Conservation (phyloP, 192 early-diverging fungal genomes). For the Entophlyctis luteolus region DNA sequence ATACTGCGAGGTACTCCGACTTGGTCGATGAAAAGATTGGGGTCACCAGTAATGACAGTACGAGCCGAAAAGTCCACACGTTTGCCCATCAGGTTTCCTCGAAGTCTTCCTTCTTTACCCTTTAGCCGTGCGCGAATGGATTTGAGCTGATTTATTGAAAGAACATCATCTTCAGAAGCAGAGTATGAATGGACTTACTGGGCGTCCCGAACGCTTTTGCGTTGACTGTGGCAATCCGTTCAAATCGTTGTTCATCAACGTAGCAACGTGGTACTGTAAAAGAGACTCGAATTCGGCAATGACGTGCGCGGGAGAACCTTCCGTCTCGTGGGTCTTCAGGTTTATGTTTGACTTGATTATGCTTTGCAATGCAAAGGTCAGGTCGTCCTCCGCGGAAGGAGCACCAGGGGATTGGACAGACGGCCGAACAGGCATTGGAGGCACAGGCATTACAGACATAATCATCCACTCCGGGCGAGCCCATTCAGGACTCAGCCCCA, state of each 20-base stretch:
- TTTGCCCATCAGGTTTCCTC: conserved; percentile 99
- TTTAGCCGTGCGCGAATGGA: conserved; percentile 93
- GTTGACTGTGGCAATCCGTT: conserved; percentile 83
- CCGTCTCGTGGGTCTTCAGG: conserved; percentile 72
- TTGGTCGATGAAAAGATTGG: conserved; percentile 95
- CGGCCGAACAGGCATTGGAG: conserved; percentile 94
- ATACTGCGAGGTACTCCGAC: conserved; percentile 97
- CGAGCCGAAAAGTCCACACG: conserved; percentile 98
- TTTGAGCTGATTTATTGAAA: conserved; percentile 59
- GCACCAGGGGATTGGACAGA: conserved; percentile 91
- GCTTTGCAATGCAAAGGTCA: conserved; percentile 90
- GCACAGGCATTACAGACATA: conserved; percentile 87
- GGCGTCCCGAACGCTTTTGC: conserved; percentile 85
- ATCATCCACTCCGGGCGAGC: conserved; percentile 99
- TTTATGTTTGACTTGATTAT: conserved; percentile 90
- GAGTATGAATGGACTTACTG: conserved; percentile 49
- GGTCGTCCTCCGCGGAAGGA: conserved; percentile 86
- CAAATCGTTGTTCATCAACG: conserved; percentile 97
- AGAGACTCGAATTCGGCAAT: conserved; percentile 83
- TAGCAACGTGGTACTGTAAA: conserved; percentile 91
- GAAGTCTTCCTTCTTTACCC: conserved; percentile 97
- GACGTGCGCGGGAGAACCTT: conserved; percentile 84
- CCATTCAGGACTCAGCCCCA: conserved; percentile 86
- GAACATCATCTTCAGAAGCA: neutral
- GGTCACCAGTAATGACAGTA: conserved; percentile 98